Base-by-base conservation (phyloP, 208 protist species). In the Crithidia sp. region DNA sequence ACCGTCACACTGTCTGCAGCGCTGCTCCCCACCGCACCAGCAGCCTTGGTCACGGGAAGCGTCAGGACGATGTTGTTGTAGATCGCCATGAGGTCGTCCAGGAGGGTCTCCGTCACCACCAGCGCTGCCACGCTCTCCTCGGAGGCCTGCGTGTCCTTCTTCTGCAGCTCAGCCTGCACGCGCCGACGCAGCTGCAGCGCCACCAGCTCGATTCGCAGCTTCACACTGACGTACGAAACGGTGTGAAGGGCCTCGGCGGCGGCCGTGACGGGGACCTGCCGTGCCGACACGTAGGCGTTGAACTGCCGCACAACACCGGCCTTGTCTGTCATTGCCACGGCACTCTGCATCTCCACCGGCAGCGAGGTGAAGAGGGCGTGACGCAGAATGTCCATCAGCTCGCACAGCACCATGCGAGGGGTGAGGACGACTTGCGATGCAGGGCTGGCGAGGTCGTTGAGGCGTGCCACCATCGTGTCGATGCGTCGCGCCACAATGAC, bases 181-280 rank as follows among this genome's bases (percentile, higher is more conserved):
- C 79, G 83, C 9, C 55, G 73, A 16, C 69, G 79, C 40, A 95
- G 58, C 57, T 80, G 79, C 53, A 82, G 71, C 5, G 74, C 7
- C 63, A 86, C 74, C 58, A 89, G 67, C 76, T 95, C 90, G 14
- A 91, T 59, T 17, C 84, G 83, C 50, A 95, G 81, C 73, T 91
- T 89, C 36, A 84, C 79, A 57, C 85, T 90, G 16, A 89, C 84
- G 67, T 85, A 93, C 41, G 81, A 73, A 0, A 89, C 69, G 13
- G 68, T 65, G 71, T 88, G 81, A 50, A 92, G 78, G 0, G 79
- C 81, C 69, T 90, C 83, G 36, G 84, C 74, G 5, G 88, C 78
- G 12, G 73, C 77, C 41, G 78, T 78, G 4, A 87, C 64, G 17
- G 86, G 87, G 41, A 91, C 76, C 13, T 61, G 67, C 36, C 90